phyloP scores from a whole-genome alignment of 306 rosid genomes.

The Cicer cuneatum region DNA sequence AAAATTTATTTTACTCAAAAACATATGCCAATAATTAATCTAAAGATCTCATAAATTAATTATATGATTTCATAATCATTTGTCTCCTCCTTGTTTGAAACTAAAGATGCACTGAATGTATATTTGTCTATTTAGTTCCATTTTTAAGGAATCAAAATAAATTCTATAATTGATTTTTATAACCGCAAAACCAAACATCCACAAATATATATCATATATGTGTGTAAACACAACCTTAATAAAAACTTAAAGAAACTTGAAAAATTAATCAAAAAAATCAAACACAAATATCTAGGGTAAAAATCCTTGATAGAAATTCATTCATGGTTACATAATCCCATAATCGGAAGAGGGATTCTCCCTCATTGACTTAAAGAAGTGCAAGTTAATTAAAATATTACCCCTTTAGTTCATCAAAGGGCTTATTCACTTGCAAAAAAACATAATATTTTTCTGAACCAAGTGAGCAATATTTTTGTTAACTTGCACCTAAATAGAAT shows the following conservation, averaged over 20 bases:
- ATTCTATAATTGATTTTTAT: too few species aligned
- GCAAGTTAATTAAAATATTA: constrained; percentile 60
- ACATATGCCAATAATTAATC: too few species aligned
- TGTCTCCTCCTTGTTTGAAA: too few species aligned
- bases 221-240: neutral
- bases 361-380: constrained; percentile 45
- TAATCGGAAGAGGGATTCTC: constrained; percentile 55
- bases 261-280: constrained; percentile 36
- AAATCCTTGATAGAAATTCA: constrained; percentile 41
- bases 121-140: too few species aligned
- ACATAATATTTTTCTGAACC: constrained; percentile 27
- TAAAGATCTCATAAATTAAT: too few species aligned
- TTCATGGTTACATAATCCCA: constrained; percentile 49
- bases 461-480: constrained; percentile 53
- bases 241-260: constrained; percentile 23
- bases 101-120: too few species aligned
- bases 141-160: neutral
- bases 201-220: too few species aligned
- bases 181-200: too few species aligned
- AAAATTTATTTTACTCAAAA: too few species aligned
- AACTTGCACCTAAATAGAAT: constrained; percentile 57
- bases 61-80: too few species aligned
- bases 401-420: constrained; percentile 48
- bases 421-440: constrained; percentile 31
- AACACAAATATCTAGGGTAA: constrained; percentile 30